Conservation (phyloP, 2,329 filamentous ascomycete species). For the Beauveria pseudobassiana region DNA sequence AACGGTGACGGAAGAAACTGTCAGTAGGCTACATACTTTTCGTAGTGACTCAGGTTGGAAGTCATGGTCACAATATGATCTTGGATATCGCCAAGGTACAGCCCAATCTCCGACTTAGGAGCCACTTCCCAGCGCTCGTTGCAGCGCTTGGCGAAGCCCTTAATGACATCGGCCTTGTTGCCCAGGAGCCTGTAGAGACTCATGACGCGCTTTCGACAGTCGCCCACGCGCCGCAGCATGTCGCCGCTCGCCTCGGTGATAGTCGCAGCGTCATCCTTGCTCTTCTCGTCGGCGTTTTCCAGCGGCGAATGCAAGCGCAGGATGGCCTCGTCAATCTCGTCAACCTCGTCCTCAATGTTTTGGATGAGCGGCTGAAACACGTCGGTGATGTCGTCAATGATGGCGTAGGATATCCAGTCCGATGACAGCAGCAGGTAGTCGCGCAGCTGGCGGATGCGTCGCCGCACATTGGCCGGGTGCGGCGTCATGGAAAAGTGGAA, state of each 20-base stretch:
- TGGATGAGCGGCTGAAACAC: constrained; percentile 90
- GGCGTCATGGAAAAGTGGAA: constrained; percentile 97
- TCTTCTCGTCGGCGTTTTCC: constrained; percentile 38
- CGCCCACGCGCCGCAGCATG: constrained; percentile 87
- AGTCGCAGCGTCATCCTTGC: constrained; percentile 36
- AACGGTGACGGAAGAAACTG: not conserved
- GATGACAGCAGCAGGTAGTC: constrained; percentile 90
- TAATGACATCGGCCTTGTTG: constrained; percentile 98
- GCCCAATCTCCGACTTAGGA: constrained; percentile 88
- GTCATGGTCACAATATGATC: constrained; percentile 99
- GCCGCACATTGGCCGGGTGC: constrained; percentile 90
- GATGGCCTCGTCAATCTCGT: constrained; percentile 92
- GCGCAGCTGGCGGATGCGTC: constrained; percentile 84
- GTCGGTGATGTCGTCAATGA: constrained; percentile 97
- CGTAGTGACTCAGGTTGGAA: constrained; percentile 88
- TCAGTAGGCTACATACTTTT: constrained; percentile 58
- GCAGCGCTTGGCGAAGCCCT: constrained; percentile 95
- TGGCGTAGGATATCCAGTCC: constrained; percentile 97
- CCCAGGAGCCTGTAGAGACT: constrained; percentile 84
- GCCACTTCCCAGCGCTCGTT: constrained; percentile 98
- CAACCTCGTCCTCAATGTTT: constrained; percentile 89
- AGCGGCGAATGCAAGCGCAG: constrained; percentile 65
- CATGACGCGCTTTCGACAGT: constrained; percentile 97
- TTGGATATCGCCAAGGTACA: constrained; percentile 96
- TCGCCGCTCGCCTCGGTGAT: constrained; percentile 52